A percentile compares a stretch with the other conserved stretches of the same genome.
Evolutionary conservation across 2,329 filamentous ascomycete genomes (phyloP).

Genomic region (Cladosporium sp.): DNA sequence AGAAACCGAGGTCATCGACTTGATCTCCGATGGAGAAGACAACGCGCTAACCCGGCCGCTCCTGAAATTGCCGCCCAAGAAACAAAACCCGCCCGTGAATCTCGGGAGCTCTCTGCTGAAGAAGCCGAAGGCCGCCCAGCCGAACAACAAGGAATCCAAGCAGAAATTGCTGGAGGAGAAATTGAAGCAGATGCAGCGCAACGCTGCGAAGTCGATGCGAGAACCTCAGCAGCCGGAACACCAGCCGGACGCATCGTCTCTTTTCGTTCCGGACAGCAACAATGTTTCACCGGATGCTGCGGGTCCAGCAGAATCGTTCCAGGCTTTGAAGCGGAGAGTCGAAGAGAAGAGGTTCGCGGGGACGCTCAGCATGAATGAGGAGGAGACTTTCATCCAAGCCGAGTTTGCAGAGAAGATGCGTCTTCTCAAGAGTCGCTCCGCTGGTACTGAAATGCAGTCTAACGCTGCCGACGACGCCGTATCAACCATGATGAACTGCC

Average conservation of each 20-base stretch:
- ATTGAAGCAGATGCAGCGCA: no score
- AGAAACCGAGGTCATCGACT: not conserved
- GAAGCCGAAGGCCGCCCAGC: not conserved
- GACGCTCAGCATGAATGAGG: conserved; percentile 13
- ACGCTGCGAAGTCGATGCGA: no score
- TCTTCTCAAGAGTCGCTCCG: not conserved
- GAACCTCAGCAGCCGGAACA: no score
- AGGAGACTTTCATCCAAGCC: conserved; percentile 20
- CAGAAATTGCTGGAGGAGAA: not conserved
- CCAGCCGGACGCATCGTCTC: not conserved
- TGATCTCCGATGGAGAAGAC: conserved; percentile 1
- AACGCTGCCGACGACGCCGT: no score
- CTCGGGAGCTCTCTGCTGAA: not conserved
- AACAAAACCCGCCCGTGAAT: not conserved
- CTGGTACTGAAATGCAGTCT: conserved; percentile 5
- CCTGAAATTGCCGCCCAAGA: not conserved
- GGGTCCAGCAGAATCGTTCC: not conserved
- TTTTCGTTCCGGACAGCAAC: not conserved
- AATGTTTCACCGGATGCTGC: not conserved
- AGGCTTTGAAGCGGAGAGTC: not conserved
- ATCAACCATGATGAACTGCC: no score
- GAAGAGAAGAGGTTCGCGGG: conserved; percentile 14
- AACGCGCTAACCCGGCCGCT: not conserved
- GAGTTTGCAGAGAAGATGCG: conserved; percentile 16
- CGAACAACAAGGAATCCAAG: no score